Evolutionary conservation across 805 yeast genomes (phyloP).

Genomic region (Komagataella mondaviorum): DNA sequence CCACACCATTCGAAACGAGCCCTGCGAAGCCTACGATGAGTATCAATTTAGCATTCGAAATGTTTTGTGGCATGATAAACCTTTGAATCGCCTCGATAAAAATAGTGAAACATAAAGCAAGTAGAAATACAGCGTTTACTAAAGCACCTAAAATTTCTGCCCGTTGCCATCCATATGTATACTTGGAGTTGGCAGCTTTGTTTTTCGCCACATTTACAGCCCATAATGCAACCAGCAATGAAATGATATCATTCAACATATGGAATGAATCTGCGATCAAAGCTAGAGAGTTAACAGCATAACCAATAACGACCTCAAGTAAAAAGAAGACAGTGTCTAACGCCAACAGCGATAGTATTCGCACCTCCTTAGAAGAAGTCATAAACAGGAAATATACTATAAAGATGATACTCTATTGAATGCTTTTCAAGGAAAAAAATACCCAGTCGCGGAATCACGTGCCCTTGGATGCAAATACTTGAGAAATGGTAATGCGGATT

Average conservation of each 20-base stretch:
- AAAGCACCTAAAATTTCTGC: conserved; percentile 95
- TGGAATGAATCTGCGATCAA: conserved; percentile 94
- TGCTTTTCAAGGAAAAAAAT: neutral
- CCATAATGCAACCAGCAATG: conserved; percentile 86
- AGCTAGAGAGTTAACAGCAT: conserved; percentile 88
- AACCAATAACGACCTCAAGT: conserved; percentile 75
- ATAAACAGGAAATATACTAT: neutral
- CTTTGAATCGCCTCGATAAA: conserved; percentile 89
- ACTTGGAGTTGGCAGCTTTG: conserved; percentile 71
- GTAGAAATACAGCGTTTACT: conserved; percentile 81
- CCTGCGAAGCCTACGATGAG: conserved; percentile 78
- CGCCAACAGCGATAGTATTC: conserved; percentile 57
- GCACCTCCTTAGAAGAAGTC: conserved; percentile 36
- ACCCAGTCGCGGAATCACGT: neutral
- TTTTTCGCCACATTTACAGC: conserved; percentile 85
- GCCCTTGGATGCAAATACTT: no score
- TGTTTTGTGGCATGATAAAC: conserved; percentile 64
- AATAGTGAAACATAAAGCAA: conserved; percentile 88
- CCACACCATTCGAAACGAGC: conserved; percentile 66
- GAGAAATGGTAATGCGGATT: no score
- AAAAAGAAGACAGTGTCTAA: conserved; percentile 78
- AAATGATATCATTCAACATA: conserved; percentile 90
- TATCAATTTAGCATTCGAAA: conserved; percentile 73
- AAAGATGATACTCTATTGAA: no score
- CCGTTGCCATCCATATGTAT: conserved; percentile 96